A percentile compares a stretch with the other conserved stretches of the same genome.
These are phyloP conservation scores for Crassisporium funariophilum DNA, from an alignment of 768 basidiomycete genomes.

Conservation along the genomic window DNA sequence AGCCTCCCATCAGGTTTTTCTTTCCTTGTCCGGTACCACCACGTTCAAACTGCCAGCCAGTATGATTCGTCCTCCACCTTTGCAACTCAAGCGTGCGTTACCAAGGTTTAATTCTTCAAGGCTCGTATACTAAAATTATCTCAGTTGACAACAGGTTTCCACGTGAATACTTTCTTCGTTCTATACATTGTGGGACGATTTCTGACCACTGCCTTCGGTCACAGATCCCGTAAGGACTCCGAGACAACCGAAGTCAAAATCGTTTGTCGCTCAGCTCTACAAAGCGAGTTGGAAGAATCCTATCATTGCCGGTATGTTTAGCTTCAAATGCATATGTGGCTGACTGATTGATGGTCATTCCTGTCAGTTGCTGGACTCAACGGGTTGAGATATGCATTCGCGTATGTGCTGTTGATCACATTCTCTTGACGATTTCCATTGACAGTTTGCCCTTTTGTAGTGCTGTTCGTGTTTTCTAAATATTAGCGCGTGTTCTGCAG, in stretches of 20 bases:
- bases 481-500: neutral
- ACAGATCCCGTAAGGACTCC: slow-evolving; percentile 24
- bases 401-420: slow-evolving; percentile 27
- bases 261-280: slow-evolving; percentile 39
- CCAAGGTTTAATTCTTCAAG: neutral
- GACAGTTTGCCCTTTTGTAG: slow-evolving; percentile 11
- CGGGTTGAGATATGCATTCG: slow-evolving; percentile 37
- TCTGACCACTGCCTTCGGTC: neutral
- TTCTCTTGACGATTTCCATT: neutral
- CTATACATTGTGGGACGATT: neutral
- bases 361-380: slow-evolving; percentile 40
- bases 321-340: neutral
- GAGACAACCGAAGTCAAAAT: slow-evolving; percentile 26
- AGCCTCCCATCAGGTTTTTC: slow-evolving; percentile 14
- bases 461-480: slow-evolving; percentile 21
- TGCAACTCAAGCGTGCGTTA: slow-evolving; percentile 42
- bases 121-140: slow-evolving; percentile 1
- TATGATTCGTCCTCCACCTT: slow-evolving; percentile 44
- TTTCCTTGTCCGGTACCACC: slow-evolving; percentile 45
- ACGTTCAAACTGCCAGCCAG: slow-evolving; percentile 31
- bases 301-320: slow-evolving; percentile 37
- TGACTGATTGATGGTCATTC: neutral
- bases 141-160: slow-evolving; percentile 40
- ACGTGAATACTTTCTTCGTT: slow-evolving; percentile 18
- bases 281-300: slow-evolving; percentile 43